Conservation (phyloP, 2,329 filamentous ascomycete species). For the Sarocladiaceae sp. region DNA sequence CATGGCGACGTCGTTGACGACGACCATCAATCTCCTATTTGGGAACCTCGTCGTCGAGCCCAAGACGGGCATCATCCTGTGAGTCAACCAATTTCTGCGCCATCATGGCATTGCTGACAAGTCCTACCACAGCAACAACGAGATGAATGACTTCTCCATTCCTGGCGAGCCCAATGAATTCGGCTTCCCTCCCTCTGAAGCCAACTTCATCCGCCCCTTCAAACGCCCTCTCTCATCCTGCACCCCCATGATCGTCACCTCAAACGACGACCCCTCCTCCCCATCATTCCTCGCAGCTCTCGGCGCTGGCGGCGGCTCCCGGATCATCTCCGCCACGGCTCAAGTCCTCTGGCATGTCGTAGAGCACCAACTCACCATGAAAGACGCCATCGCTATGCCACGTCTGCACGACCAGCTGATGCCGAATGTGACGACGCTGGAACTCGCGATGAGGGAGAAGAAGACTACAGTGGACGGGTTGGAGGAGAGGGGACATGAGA, state of each 20-base stretch:
- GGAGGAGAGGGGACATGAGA: slow-evolving; percentile 61
- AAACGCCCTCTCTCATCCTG: slow-evolving; percentile 85
- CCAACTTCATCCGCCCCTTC: slow-evolving; percentile 75
- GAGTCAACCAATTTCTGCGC: slow-evolving; percentile 13
- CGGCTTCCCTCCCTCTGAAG: slow-evolving; percentile 72
- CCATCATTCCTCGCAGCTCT: slow-evolving; percentile 60
- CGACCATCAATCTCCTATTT: slow-evolving; percentile 84
- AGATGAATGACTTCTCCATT: slow-evolving; percentile 81
- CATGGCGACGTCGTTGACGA: slow-evolving; percentile 76
- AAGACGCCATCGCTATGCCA: slow-evolving; percentile 59
- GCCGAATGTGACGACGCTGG: slow-evolving; percentile 64
- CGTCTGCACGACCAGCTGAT: slow-evolving; percentile 80
- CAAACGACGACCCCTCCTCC: slow-evolving; percentile 42
- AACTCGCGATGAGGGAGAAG: slow-evolving; percentile 57
- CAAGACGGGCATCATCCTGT: slow-evolving; percentile 75
- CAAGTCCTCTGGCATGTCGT: slow-evolving; percentile 71
- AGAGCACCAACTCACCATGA: slow-evolving; percentile 55
- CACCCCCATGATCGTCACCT: slow-evolving; percentile 66
- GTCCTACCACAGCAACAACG: slow-evolving; percentile 43
- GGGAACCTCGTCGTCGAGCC: slow-evolving; percentile 76
- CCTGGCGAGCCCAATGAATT: slow-evolving; percentile 75
- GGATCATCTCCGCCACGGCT: slow-evolving; percentile 77
- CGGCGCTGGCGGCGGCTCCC: slow-evolving; percentile 75
- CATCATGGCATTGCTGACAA: slow-evolving; percentile 13
- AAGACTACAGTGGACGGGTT: slow-evolving; percentile 57